phyloP scores from a whole-genome alignment of 2,329 filamentous ascomycete species.

The Graphilbum ipis-grandicollis region DNA sequence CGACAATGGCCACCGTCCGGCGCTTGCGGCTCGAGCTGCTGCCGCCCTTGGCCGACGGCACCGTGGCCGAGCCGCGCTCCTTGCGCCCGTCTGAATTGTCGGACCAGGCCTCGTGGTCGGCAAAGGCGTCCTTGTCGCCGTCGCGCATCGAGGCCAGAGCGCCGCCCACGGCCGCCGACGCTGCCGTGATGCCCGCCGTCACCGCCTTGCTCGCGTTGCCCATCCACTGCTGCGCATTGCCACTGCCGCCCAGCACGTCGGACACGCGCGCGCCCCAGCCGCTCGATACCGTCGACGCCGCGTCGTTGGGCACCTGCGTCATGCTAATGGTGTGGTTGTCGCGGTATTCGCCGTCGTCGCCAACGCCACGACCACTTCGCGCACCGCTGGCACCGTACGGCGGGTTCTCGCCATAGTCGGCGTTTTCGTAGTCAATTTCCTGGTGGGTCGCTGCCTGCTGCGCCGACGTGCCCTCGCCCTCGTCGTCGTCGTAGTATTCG shows the following conservation, averaged over 20 bases:
- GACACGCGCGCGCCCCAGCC: constrained; percentile 62
- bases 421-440: constrained; percentile 33
- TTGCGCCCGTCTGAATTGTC: constrained; percentile 65
- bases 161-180: constrained; percentile 65
- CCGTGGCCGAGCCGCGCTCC: constrained; percentile 9
- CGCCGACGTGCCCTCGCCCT: constrained; percentile 13
- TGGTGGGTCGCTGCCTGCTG: background rate
- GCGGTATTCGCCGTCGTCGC: no score
- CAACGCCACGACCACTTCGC: no score
- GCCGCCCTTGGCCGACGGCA: background rate
- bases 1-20: constrained; percentile 74
- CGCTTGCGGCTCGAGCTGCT: constrained; percentile 22
- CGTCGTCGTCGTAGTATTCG: constrained; percentile 44
- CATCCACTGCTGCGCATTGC: constrained; percentile 77
- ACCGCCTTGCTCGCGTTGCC: constrained; percentile 70
- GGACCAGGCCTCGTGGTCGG: constrained; percentile 81
- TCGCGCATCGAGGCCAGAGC: constrained; percentile 71
- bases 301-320: background rate
- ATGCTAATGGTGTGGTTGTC: constrained; percentile 2
- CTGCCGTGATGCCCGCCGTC: constrained; percentile 64
- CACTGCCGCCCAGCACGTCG: constrained; percentile 62
- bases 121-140: constrained; percentile 63
- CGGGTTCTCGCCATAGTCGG: constrained; percentile 31
- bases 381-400: constrained; percentile 25
- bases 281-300: constrained; percentile 41